Conservation (phyloP, 768 basidiomycete species). For the Strobilomyces echinocephalus region DNA sequence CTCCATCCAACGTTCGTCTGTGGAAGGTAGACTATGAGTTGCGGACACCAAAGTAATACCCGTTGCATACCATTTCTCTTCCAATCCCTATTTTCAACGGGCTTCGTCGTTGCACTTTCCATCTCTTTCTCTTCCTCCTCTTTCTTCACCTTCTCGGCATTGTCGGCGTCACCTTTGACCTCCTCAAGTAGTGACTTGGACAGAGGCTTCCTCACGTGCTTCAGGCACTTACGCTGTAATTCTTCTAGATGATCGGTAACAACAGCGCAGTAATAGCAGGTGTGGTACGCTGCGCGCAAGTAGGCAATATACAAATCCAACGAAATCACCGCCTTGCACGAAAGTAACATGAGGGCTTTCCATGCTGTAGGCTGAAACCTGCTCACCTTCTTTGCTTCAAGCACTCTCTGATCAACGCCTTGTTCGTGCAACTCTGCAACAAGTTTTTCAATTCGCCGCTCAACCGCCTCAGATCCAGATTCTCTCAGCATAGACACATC, state of each 20-base stretch:
- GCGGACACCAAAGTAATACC: neutral
- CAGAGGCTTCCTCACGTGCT: conserved; percentile 79
- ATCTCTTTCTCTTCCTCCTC: conserved; percentile 43
- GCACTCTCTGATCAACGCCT: conserved; percentile 60
- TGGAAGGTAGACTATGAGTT: conserved; percentile 8
- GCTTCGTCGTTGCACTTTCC: conserved; percentile 26
- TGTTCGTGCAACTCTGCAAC: conserved; percentile 67
- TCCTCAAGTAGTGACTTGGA: conserved; percentile 60
- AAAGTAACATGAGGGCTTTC: conserved; percentile 19
- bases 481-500: conserved; percentile 54
- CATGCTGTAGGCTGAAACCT: conserved; percentile 10
- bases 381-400: conserved; percentile 69
- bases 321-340: conserved; percentile 62
- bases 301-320: conserved; percentile 93
- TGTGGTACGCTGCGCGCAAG: conserved; percentile 85
- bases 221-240: conserved; percentile 90
- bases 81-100: conserved; percentile 47
- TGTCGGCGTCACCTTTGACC: conserved; percentile 48
- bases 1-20: conserved; percentile 87
- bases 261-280: conserved; percentile 97
- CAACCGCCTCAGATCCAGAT: conserved; percentile 73
- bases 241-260: conserved; percentile 92
- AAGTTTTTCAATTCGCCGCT: conserved; percentile 74
- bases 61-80: conserved; percentile 59
- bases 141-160: conserved; percentile 43